Base-by-base conservation (phyloP, 2,329 filamentous ascomycete genomes). In the Lomentospora prolificans region DNA sequence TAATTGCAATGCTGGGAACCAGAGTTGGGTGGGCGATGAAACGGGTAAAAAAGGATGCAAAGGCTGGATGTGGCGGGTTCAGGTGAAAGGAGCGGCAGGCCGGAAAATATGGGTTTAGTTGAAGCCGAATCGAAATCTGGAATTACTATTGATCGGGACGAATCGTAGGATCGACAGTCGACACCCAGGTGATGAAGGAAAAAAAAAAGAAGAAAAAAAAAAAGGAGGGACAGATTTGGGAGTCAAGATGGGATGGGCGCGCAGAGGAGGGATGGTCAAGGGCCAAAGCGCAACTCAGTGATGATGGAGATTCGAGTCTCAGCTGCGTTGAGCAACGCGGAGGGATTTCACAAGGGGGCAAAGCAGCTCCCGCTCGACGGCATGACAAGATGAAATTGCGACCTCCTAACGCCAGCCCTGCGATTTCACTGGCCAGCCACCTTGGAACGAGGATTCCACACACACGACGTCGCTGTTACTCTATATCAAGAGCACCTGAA, bases 1-100 rank as follows among this genome's bases (percentile, higher is more conserved):
- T 22, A 22, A 19, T 48, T 48, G n/a, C 10, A 48, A 22, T 48
- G 44, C 17, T 25, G 2, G 17, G 44, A 48, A 48, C 44, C 44
- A 48, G 44, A 48, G 44, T 48, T 48, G 44, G 22, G 17, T 10
- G 19, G 44, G 17, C 22, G 44, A 48, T 48, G 44, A 48, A 48
- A 48, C 44, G 22, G 44, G 44, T 22, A 25, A 25, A 25, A 33
- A 19, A 52, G n/a, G 50, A 36, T 52, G 25, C 3, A 33, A 30
- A 33, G 50, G 12, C 31, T 24, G 50, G 50, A 36, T 33, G 50
- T 10, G 28, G 50, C 27, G 50, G 28, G 50, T 51, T 51, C 25
- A 51, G 50, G 50, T 33, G 50, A 52, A 52, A 52, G 28, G 44
- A 48, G 44, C 44, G 44, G 22, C 44, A 22, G 44, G 44, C 44